Base-by-base conservation (phyloP, 2,329 filamentous ascomycete species). In the Aspergillus aculeatinus region DNA sequence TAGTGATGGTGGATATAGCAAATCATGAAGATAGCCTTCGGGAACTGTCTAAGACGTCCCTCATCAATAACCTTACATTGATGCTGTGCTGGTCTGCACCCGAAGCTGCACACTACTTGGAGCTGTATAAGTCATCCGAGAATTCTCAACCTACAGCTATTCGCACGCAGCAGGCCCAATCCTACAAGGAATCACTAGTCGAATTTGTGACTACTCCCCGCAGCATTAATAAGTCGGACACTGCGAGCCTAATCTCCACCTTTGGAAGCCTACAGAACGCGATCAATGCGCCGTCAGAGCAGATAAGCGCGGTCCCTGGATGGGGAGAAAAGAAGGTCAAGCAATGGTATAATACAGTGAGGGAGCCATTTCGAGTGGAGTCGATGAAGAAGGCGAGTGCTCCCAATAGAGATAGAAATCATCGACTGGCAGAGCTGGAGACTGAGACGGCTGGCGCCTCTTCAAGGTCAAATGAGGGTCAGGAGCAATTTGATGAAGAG, bases 301-400 rank as follows among this genome's bases (percentile, higher is more conserved):
- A 96, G 75, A 84, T 99, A 39, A 86, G 87, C 14, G 80, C 91
- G 63, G 87, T 99, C n/a, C 85, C 88, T 31, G 95, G 95, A 1
- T 99, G 93, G 93, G 95, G 95, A 35, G 91, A 96, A 76, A 92
- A 91, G 79, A 99, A 99, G 77, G 92, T 97, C 23, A 89, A 90
- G 75, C 85, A 87, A 60, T 98, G 94, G 94, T 89, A 85, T 66
- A 84, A 82, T 59, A 89, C 90, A 10, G 89, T 97, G 1, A 85
- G 91, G 61, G 92, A 96, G 76, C 91, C 92, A 0, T 97, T 98
- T 68, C 81, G 91, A 60, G 86, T 89, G 5, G 86, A 87, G 68
- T 89, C 89, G 69, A 85, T 90, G 2, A 85, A 83, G n/a, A 90
- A 79, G 65, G 74, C 81, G 44, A 79, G 76, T n/a, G 64, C 80